These are phyloP conservation scores for Diaporthe destruens DNA, from an alignment of 2,329 filamentous ascomycete species.

Conservation along the genomic window DNA sequence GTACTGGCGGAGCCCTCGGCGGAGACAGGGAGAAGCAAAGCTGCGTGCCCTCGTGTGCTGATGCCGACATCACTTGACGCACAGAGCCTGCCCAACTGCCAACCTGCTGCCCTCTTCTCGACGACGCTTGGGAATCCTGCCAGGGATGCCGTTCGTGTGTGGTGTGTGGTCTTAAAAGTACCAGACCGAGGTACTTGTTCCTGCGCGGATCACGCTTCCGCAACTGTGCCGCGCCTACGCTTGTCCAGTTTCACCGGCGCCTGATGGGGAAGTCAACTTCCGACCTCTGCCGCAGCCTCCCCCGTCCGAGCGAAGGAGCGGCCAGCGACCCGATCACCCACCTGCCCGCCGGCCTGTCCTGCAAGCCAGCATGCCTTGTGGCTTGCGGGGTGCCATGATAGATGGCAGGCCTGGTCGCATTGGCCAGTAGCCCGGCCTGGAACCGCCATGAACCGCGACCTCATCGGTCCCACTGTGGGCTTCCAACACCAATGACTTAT, in stretches of 20 bases:
- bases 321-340: constrained; percentile 1
- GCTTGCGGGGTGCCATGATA: constrained; percentile 9
- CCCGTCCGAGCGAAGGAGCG: constrained; percentile 4
- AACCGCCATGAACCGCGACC: constrained; percentile 1
- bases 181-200: constrained; percentile 20
- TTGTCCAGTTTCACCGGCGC: constrained; percentile 16
- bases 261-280: constrained; percentile 29
- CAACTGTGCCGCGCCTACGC: constrained; percentile 14
- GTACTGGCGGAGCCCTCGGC: constrained; percentile 15
- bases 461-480: neutral
- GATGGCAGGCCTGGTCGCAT: neutral
- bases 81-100: neutral
- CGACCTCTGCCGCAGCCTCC: constrained; percentile 32
- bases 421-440: constrained; percentile 9
- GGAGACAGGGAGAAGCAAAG: neutral
- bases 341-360: neutral
- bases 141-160: constrained; percentile 5
- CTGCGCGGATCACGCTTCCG: constrained; percentile 32
- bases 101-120: neutral
- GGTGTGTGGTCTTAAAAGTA: constrained; percentile 21
- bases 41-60: constrained; percentile 1
- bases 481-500: neutral
- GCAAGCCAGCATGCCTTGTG: constrained; percentile 6
- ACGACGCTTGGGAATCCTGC: neutral
- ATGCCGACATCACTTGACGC: constrained; percentile 21